Percentiles rank a stretch among this genome's conserved stretches.
Conservation (phyloP, 129 eudicot species). For the Deinandra increscens region DNA sequence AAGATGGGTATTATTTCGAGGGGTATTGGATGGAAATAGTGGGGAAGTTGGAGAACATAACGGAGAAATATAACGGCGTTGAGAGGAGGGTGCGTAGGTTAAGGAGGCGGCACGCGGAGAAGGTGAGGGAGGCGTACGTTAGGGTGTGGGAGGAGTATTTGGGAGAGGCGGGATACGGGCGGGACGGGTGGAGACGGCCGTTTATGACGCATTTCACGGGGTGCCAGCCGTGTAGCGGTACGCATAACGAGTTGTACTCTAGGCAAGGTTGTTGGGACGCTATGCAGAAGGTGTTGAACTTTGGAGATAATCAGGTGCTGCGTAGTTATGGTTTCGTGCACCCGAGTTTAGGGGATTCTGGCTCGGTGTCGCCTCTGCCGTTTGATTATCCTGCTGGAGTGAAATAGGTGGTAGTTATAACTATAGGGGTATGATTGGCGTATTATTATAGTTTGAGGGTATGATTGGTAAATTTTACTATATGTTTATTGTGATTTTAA, state of each 20-base stretch:
- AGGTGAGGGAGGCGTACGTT: slow-evolving; percentile 46
- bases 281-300: slow-evolving; percentile 55
- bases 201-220: slow-evolving; percentile 74
- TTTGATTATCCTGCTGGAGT: slow-evolving; percentile 33
- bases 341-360: slow-evolving; percentile 26
- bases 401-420: not conserved
- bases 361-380: slow-evolving; percentile 26
- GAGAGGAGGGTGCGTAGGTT: slow-evolving; percentile 47
- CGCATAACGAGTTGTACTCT: slow-evolving; percentile 38
- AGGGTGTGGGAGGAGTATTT: slow-evolving; percentile 49
- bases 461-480: not conserved
- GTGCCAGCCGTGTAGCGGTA: slow-evolving; percentile 64
- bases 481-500: not conserved
- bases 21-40: slow-evolving; percentile 85
- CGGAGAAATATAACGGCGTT: slow-evolving; percentile 34
- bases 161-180: slow-evolving; percentile 45
- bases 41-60: slow-evolving; percentile 39
- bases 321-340: slow-evolving; percentile 46
- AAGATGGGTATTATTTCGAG: slow-evolving; percentile 63
- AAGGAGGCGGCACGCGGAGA: slow-evolving; percentile 72
- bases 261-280: slow-evolving; percentile 48
- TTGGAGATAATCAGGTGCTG: slow-evolving; percentile 71
- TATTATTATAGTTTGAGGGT: not conserved
- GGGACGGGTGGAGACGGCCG: slow-evolving; percentile 58
- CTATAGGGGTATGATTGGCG: not conserved